Conservation (phyloP, 768 basidiomycete genomes). For the Amanita fuliginea region DNA sequence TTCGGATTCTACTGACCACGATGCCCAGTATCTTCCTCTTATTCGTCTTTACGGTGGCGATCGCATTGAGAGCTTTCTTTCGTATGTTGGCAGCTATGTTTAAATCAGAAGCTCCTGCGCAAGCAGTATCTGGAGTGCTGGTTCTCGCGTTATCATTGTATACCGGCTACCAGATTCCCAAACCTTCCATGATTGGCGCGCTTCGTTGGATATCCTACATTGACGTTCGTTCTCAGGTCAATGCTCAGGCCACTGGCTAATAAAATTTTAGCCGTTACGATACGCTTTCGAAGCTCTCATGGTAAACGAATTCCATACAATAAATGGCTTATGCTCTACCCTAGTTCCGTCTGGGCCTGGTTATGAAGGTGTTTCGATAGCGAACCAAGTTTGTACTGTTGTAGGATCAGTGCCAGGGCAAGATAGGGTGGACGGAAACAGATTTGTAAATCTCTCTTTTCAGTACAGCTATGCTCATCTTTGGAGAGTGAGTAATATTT, state of each 20-base stretch:
- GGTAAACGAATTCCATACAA: constrained; percentile 71
- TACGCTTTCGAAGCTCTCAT: constrained; percentile 62
- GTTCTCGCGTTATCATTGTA: constrained; percentile 20
- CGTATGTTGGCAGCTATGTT: constrained; percentile 53
- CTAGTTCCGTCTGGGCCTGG: constrained; percentile 54
- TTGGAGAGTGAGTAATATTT: constrained; percentile 28
- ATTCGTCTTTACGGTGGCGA: constrained; percentile 42
- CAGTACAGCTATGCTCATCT: constrained; percentile 30
- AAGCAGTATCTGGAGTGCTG: constrained; percentile 41
- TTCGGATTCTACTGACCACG: constrained; percentile 1
- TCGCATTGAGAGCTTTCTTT: constrained; percentile 73
- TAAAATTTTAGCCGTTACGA: constrained; percentile 3
- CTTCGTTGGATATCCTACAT: constrained; percentile 58
- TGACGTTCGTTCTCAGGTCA: constrained; percentile 27
- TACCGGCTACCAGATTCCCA: constrained; percentile 37
- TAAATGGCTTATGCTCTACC: constrained; percentile 48
- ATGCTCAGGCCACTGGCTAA: background rate
- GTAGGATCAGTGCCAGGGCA: constrained; percentile 56
- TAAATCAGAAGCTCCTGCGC: constrained; percentile 47
- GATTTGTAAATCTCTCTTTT: constrained; percentile 38
- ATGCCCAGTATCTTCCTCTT: constrained; percentile 42
- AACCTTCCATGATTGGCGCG: constrained; percentile 55
- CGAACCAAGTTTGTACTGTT: constrained; percentile 70
- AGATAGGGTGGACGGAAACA: constrained; percentile 45
- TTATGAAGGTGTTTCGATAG: constrained; percentile 41